Evolutionary conservation across 257 asterid genomes (phyloP).

Genomic region (Gardenia jasminoides): DNA sequence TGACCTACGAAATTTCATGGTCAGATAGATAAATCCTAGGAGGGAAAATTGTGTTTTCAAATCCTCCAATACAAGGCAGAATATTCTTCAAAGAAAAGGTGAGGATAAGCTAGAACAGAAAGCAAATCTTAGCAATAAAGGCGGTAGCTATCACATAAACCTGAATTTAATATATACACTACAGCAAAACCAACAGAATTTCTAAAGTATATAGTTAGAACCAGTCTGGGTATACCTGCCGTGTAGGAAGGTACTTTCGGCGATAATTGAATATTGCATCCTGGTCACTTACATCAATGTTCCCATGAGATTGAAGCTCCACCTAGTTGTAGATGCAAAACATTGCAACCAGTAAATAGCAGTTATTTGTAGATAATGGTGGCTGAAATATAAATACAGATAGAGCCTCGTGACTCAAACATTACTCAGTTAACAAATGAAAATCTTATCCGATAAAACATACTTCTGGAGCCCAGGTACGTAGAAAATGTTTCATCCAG

Average conservation of each 20-base stretch:
- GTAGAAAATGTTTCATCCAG: no score
- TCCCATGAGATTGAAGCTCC: conserved; percentile 68
- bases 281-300: conserved; percentile 51
- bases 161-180: neutral
- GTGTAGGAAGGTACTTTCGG: conserved; percentile 84
- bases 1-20: conserved; percentile 49
- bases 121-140: neutral
- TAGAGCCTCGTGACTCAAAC: neutral
- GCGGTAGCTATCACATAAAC: neutral
- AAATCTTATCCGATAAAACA: no score
- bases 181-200: neutral
- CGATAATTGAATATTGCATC: conserved; percentile 75
- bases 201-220: neutral
- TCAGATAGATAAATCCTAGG: conserved; percentile 6
- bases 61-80: neutral
- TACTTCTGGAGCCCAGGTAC: neutral
- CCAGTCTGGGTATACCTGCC: conserved; percentile 47
- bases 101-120: neutral
- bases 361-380: neutral
- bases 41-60: neutral
- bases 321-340: conserved; percentile 42
- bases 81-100: neutral
- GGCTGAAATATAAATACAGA: neutral
- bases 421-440: neutral
- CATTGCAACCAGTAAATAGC: neutral